These are phyloP conservation scores for Osmozyma mogii DNA, from an alignment of 805 yeast species.

Conservation along the genomic window DNA sequence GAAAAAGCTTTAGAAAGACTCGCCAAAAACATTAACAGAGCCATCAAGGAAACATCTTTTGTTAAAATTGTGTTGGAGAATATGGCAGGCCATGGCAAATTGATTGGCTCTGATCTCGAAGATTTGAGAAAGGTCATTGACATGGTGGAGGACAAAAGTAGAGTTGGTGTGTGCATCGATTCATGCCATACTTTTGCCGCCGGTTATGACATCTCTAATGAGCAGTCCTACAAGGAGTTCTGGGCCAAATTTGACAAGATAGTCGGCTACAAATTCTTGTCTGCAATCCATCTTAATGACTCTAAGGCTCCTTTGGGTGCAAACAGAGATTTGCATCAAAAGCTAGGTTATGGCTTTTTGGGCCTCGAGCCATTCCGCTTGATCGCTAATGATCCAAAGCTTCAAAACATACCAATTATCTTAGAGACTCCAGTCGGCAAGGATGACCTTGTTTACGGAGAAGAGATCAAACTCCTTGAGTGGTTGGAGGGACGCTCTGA, in stretches of 20 bases:
- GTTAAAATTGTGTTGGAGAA: conserved; percentile 90
- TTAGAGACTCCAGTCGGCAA: conserved; percentile 79
- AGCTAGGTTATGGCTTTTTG: conserved; percentile 79
- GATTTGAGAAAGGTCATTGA: conserved; percentile 73
- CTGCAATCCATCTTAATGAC: conserved; percentile 85
- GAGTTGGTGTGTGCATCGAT: conserved; percentile 95
- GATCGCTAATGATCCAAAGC: conserved; percentile 59
- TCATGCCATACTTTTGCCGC: conserved; percentile 97
- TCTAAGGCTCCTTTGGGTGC: conserved; percentile 91
- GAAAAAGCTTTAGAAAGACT: conserved; percentile 54
- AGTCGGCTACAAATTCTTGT: conserved; percentile 67
- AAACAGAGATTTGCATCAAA: conserved; percentile 85
- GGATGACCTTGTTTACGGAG: conserved; percentile 62
- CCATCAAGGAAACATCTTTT: conserved; percentile 61
- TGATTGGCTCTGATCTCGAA: conserved; percentile 74
- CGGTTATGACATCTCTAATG: conserved; percentile 77
- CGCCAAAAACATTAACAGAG: conserved; percentile 75
- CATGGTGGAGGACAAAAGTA: conserved; percentile 64
- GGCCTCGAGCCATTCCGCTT: conserved; percentile 80
- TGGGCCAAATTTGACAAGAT: conserved; percentile 69
- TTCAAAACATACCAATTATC: conserved; percentile 66
- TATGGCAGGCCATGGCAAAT: conserved; percentile 95
- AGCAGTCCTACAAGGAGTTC: conserved; percentile 50
- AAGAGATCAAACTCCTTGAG: conserved; percentile 74
- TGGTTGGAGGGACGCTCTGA: conserved; percentile 58